phyloP scores from a whole-genome alignment of 495 filamentous ascomycete species.

The Oleoguttula mirabilis region DNA sequence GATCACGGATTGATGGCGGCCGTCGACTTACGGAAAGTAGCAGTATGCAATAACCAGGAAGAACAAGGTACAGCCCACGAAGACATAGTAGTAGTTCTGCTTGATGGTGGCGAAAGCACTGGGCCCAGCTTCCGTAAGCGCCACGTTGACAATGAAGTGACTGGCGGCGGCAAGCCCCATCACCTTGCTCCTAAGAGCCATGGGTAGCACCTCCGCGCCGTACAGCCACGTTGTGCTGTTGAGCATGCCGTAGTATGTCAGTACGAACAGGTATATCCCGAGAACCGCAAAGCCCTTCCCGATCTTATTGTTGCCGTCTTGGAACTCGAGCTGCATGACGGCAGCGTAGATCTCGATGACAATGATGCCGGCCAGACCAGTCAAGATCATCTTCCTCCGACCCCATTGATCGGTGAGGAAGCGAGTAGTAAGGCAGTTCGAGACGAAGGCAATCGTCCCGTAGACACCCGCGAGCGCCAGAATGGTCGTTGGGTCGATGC shows the following conservation, averaged over 20 bases:
- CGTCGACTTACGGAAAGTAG: conserved; percentile 39
- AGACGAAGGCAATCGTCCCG: conserved; percentile 43
- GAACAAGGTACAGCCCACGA: conserved; percentile 40
- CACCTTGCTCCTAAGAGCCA: conserved; percentile 44
- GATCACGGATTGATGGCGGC: neutral
- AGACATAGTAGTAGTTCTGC: conserved; percentile 52
- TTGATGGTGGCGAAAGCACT: conserved; percentile 46
- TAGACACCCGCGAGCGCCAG: conserved; percentile 45
- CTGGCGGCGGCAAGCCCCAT: conserved; percentile 47
- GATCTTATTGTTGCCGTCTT: conserved; percentile 41
- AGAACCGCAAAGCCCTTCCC: conserved; percentile 51
- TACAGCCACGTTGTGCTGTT: conserved; percentile 52
- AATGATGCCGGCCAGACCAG: conserved; percentile 39
- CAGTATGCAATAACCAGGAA: conserved; percentile 42
- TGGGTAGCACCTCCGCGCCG: conserved; percentile 47
- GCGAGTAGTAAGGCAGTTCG: conserved; percentile 41
- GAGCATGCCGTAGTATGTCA: conserved; percentile 46
- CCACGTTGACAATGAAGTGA: conserved; percentile 50
- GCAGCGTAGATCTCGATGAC: conserved; percentile 47
- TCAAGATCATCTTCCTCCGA: conserved; percentile 47
- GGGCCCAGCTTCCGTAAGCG: conserved; percentile 45
- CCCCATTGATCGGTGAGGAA: conserved; percentile 50
- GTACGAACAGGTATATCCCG: conserved; percentile 48
- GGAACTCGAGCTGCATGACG: conserved; percentile 46
- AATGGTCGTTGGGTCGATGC: conserved; percentile 39